Conservation (phyloP, 1,139 yeast genomes). For the Suhomyces chickasaworum region DNA sequence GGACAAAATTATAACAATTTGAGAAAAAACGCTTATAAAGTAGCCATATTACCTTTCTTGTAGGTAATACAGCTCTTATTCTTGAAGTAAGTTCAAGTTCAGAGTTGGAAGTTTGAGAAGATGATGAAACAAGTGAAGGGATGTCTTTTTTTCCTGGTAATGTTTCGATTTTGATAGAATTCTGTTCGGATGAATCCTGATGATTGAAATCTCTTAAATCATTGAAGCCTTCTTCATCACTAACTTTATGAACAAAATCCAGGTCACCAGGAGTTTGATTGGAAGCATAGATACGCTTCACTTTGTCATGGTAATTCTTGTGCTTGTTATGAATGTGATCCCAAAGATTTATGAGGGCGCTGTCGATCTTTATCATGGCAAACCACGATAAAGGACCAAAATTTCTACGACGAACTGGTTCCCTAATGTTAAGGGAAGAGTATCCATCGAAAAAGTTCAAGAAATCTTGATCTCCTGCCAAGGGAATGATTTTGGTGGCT, state of each 20-base stretch:
- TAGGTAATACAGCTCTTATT: slow-evolving; percentile 37
- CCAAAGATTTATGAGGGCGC: slow-evolving; percentile 18
- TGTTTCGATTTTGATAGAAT: background rate
- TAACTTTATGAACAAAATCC: slow-evolving; percentile 16
- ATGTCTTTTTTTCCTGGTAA: background rate
- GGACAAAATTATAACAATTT: slow-evolving; percentile 50
- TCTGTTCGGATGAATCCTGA: background rate
- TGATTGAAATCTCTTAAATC: slow-evolving; percentile 12
- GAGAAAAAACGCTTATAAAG: slow-evolving; percentile 42
- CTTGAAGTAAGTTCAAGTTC: slow-evolving; percentile 25
- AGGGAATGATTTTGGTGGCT: background rate
- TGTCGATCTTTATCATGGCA: slow-evolving; percentile 32
- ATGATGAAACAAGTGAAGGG: background rate
- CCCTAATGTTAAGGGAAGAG: slow-evolving; percentile 28
- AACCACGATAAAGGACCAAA: slow-evolving; percentile 44
- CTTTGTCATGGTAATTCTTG: slow-evolving; percentile 7
- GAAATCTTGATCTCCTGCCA: slow-evolving; percentile 26
- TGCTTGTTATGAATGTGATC: slow-evolving; percentile 21
- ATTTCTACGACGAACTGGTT: slow-evolving; percentile 24
- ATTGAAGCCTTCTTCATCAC: slow-evolving; percentile 18
- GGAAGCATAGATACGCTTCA: slow-evolving; percentile 4
- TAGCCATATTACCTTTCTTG: slow-evolving; percentile 37
- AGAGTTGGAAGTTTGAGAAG: slow-evolving; percentile 16
- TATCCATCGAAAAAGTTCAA: slow-evolving; percentile 39
- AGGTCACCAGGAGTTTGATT: slow-evolving; percentile 8